Conservation (phyloP, 371 early-diverging fungal species). For the Phascolomyces articulosus region DNA sequence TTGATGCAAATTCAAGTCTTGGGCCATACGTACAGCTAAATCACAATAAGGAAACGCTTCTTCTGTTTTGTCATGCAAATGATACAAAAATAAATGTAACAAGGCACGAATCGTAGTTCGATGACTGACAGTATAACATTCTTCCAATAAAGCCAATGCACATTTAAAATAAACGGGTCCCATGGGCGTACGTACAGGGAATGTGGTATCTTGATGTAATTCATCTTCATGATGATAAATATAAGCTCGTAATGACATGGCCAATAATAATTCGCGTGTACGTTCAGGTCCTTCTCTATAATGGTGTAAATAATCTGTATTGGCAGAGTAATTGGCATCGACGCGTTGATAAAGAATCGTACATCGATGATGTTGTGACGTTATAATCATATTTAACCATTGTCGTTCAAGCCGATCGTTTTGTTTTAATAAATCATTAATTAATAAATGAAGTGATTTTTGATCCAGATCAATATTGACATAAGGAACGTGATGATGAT, state of each 20-base stretch:
- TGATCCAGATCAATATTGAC: not conserved
- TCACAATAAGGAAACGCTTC: constrained; percentile 16
- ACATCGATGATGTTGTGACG: constrained; percentile 16
- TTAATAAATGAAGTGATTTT: not conserved
- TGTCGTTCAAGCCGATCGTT: constrained; percentile 13
- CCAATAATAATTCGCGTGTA: constrained; percentile 13
- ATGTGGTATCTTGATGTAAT: constrained; percentile 18
- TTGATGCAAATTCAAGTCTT: constrained; percentile 17
- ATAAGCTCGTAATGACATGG: constrained; percentile 23
- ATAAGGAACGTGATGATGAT: no score
- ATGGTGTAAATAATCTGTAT: not conserved
- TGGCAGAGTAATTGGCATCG: not conserved
- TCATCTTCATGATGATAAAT: constrained; percentile 21
- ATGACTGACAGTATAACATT: constrained; percentile 18
- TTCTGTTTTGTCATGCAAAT: constrained; percentile 6
- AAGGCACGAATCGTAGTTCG: constrained; percentile 26
- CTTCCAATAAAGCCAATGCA: constrained; percentile 18
- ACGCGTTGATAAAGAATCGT: constrained; percentile 23
- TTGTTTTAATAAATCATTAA: not conserved
- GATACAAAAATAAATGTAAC: constrained; percentile 18
- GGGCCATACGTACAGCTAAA: constrained; percentile 28
- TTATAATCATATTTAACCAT: constrained; percentile 22
- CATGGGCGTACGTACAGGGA: constrained; percentile 11
- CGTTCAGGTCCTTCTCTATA: not conserved
- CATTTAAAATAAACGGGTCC: constrained; percentile 21